Base-by-base conservation (phyloP, 164 flowering plant species). In the Dillenia turbinata region DNA sequence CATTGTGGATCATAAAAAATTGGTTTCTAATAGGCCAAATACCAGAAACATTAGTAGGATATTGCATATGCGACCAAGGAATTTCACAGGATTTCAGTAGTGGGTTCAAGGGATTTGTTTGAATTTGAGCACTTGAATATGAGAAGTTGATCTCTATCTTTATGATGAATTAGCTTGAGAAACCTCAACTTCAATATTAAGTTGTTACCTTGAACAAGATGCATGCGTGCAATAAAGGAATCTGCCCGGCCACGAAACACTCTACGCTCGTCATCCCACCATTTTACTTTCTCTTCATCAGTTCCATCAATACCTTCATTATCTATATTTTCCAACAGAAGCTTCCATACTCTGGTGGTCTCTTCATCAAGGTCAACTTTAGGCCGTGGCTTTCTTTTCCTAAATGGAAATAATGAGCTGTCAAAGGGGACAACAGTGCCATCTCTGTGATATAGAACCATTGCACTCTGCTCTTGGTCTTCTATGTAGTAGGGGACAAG, bases 141-240 rank as follows among this genome's bases (percentile, higher is more conserved):
- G 40, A 33, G 40, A 33, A 33, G 40, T 33, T 33, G 40, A 33
- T 33, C 40, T 33, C 40, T 33, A 33, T 4, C 40, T 33, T 33
- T 33, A 33, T 4, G 40, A 33, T 33, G 40, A 33, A 5, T 33
- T 33, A 4, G 40, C 6, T 4, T 0, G 40, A 33, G 6, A 33
- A 33, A 33, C 40, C 40, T 33, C 40, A 33, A 33, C 40, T 33
- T 33, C 7, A 33, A 33, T 33, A 33, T 33, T 33, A 33, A 33
- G 40, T 62, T 19, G 8, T 56, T 82, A 95, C 99, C 99, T 87
- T 92, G 99, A n/a, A 92, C 86, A 56, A 85, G 94, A 77, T 81
- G 97, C 99, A 95, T 95, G 57, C 96, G 89, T 13, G 96, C 94
- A 60, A 92, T 87, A 58, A 95, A 95, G 49, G 96, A 85, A 52